A percentile compares a stretch with the other conserved stretches of the same genome.
Evolutionary conservation across 1,284 basidiomycete species (phyloP).

Genomic region (Wolfiporia cocos): DNA sequence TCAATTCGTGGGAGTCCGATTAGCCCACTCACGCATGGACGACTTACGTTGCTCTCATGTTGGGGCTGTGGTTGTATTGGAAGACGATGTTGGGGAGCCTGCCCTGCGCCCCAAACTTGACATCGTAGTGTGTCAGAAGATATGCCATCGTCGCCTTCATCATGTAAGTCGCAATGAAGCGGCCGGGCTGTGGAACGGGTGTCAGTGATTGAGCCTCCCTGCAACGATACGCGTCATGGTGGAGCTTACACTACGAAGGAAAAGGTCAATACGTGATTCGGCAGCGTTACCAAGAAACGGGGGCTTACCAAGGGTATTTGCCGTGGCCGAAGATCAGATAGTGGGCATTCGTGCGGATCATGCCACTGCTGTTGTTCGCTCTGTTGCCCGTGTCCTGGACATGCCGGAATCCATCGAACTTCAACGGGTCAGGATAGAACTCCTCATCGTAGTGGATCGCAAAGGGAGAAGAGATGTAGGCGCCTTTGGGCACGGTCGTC

Average conservation of each 20-base stretch:
- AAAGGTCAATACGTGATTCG: neutral
- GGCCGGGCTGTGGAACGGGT: constrained; percentile 16
- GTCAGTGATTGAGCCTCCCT: no score
- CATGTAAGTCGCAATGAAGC: constrained; percentile 15
- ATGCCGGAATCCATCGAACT: constrained; percentile 8
- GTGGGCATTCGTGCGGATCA: constrained; percentile 10
- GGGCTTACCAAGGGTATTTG: constrained; percentile 15
- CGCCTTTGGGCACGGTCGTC: constrained; percentile 13
- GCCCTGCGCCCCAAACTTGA: constrained; percentile 8
- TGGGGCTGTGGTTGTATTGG: constrained; percentile 6
- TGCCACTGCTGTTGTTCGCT: constrained; percentile 9
- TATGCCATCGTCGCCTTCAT: constrained; percentile 18
- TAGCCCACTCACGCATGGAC: neutral
- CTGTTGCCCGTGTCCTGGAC: constrained; percentile 5
- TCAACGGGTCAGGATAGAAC: constrained; percentile 10
- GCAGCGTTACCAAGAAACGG: neutral
- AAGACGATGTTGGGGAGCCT: constrained; percentile 3
- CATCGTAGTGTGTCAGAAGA: constrained; percentile 16
- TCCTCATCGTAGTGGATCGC: constrained; percentile 10
- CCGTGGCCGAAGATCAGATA: constrained; percentile 16
- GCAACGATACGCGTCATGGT: no score
- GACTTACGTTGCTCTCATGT: constrained; percentile 3
- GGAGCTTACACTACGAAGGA: no score
- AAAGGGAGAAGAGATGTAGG: constrained; percentile 9
- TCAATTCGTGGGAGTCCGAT: neutral